Evolutionary conservation across 2,329 filamentous ascomycete genomes (phyloP), one percentile per base, ranked within the genome.

Genomic region (Ceratocystis harringtonii): DNA sequence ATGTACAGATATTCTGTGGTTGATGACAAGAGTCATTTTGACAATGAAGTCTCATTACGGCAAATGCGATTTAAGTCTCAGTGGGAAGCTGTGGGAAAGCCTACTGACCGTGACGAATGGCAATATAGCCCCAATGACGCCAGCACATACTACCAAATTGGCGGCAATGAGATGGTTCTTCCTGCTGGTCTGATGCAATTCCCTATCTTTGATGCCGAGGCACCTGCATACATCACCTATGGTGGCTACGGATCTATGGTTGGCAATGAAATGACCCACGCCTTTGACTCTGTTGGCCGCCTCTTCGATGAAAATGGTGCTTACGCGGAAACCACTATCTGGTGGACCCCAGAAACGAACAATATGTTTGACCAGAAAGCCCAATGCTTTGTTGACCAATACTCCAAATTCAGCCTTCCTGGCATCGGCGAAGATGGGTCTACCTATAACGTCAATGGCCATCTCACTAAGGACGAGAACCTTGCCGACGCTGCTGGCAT

Each of bases 181-280:
- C 84, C 84, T 0, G 84, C 85, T 0, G 86, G 84, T 0, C 86
- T 88, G 66, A 84, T 87, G 80, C 86, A 89, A 71, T 81, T 82
- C 2, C 85, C 86, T 0, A 76, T 85, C 1, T 89, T 88, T 70
- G 81, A 86, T 67, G 79, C 82, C 8, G 75, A 80, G 3, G 78
- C 86, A 0, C 86, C 86, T 0, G 75, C 81, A 28, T 89, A 88
- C 70, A 74, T 89, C 45, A 80, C 80, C 12, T 90, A 88, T 71
- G 86, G 85, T n/a, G 83, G 82, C 0, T 86, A 89, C 71, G 86
- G 85, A 0, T 79, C 82, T 1, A 80, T 88, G 1, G 82, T 82
- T 12, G 86, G 85, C 1, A 86, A 89, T 70, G 86, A 89, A 72
- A 78, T 89, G 8, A 85, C 83, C 2, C 86, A 89, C 69, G 85